These are phyloP conservation scores for Hypomontagnella submonticulosa DNA, from an alignment of 495 filamentous ascomycete species.

Conservation along the genomic window DNA sequence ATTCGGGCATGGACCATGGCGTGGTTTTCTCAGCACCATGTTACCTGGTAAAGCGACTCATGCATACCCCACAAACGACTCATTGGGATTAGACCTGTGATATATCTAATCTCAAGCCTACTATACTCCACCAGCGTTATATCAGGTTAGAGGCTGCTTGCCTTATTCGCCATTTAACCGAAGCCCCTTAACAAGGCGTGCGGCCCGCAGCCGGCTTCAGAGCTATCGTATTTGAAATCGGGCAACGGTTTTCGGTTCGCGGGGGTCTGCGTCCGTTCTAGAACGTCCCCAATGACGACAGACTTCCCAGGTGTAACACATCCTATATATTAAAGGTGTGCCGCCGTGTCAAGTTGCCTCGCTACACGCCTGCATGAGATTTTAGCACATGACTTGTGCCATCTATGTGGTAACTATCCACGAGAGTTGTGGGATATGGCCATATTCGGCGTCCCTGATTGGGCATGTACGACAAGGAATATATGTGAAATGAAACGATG, in stretches of 20 bases:
- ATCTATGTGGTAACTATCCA: slow-evolving; percentile 1
- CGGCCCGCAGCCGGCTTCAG: background rate
- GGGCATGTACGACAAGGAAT: background rate
- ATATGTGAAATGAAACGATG: no score
- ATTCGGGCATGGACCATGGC: slow-evolving; percentile 15
- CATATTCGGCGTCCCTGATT: slow-evolving; percentile 16
- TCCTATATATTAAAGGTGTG: background rate
- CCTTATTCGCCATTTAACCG: slow-evolving; percentile 13
- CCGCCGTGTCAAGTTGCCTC: background rate
- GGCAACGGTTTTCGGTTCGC: slow-evolving; percentile 3
- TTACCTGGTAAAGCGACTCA: slow-evolving; percentile 16
- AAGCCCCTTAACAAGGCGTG: background rate
- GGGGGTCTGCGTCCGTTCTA: slow-evolving; percentile 22
- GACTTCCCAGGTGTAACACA: slow-evolving; percentile 8
- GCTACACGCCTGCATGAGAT: slow-evolving; percentile 8
- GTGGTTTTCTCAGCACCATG: slow-evolving; percentile 15
- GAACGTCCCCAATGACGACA: slow-evolving; percentile 11
- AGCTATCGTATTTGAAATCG: slow-evolving; percentile 18
- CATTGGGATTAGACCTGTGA: slow-evolving; percentile 10
- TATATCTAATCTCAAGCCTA: slow-evolving; percentile 8
- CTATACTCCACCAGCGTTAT: slow-evolving; percentile 6
- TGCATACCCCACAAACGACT: slow-evolving; percentile 17
- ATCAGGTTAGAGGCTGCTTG: background rate
- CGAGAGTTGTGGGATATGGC: slow-evolving; percentile 1
- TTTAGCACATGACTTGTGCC: slow-evolving; percentile 16